Evolutionary conservation across 352 stramenopile genomes (phyloP).

Genomic region (Phytophthora meadii): DNA sequence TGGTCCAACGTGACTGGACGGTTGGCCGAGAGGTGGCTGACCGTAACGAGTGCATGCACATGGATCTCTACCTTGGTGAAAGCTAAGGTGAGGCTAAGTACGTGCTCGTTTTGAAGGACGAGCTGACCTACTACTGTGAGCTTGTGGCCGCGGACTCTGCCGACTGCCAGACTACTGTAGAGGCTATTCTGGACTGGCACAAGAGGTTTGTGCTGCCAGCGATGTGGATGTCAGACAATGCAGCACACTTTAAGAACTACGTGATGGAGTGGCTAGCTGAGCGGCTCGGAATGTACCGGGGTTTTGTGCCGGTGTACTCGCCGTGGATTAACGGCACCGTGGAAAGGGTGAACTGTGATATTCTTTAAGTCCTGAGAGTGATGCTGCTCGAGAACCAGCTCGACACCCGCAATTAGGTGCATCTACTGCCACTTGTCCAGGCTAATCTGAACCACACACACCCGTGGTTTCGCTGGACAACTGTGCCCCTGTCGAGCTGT

Average conservation of each 20-base stretch:
- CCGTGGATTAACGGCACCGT: too few species aligned
- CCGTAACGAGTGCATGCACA: neutral
- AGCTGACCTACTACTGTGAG: conserved; percentile 14
- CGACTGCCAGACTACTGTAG: conserved; percentile 4
- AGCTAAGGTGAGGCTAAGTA: neutral
- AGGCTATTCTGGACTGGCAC: conserved; percentile 8
- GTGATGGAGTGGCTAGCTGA: too few species aligned
- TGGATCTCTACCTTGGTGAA: conserved; percentile 1
- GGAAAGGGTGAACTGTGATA: too few species aligned
- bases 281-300: too few species aligned
- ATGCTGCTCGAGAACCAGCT: too few species aligned
- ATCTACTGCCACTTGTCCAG: too few species aligned
- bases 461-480: too few species aligned
- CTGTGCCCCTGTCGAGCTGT: conserved; percentile 11
- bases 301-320: too few species aligned
- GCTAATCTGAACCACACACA: too few species aligned
- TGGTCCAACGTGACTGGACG: conserved; percentile 8
- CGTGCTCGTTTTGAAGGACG: conserved; percentile 11
- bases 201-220: conserved; percentile 6
- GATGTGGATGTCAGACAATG: neutral
- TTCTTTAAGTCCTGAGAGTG: too few species aligned
- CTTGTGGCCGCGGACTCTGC: conserved; percentile 2
- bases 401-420: too few species aligned
- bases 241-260: too few species aligned
- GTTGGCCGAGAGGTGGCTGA: neutral